A percentile compares a stretch with the other conserved stretches of the same genome.
Evolutionary conservation across 495 filamentous ascomycete species (phyloP).

Genomic region (Neurospora sp.): DNA sequence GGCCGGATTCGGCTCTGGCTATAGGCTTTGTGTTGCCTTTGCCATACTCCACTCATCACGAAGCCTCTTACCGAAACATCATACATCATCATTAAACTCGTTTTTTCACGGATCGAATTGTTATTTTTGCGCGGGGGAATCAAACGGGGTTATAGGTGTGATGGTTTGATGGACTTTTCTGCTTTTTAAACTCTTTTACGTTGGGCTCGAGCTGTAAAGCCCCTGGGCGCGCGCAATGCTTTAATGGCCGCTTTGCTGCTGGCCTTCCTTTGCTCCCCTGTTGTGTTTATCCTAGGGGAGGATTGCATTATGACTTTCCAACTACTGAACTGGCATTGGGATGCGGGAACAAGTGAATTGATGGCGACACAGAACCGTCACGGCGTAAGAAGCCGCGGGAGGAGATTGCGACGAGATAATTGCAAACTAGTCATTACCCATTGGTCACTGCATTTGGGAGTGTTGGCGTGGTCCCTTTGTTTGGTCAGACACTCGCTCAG

Average conservation of each 20-base stretch:
- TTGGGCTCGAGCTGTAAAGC: conserved; percentile 8
- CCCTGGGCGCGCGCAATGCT: background rate
- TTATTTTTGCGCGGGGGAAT: conserved; percentile 7
- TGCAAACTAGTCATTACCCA: background rate
- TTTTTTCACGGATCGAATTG: conserved; percentile 9
- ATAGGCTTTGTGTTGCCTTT: conserved; percentile 3
- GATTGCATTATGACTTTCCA: background rate
- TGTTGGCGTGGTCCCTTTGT: background rate
- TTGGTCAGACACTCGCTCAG: background rate
- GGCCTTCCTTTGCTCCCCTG: background rate
- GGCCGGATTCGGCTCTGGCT: conserved; percentile 12
- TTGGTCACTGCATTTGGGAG: background rate
- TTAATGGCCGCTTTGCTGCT: background rate
- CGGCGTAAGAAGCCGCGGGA: background rate
- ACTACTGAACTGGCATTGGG: background rate
- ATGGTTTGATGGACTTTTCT: conserved; percentile 11
- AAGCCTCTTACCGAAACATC: conserved; percentile 3
- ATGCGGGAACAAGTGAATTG: background rate
- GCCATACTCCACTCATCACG: conserved; percentile 14
- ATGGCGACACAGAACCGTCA: background rate
- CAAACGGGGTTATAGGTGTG: conserved; percentile 10
- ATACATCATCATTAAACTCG: conserved; percentile 10
- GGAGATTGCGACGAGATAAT: background rate
- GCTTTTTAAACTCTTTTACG: conserved; percentile 3
- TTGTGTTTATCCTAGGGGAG: background rate